A percentile compares a stretch with the other conserved stretches of the same genome.
phyloP scores from a whole-genome alignment of 2,329 filamentous ascomycete genomes.

The Aspergillus uvarum region DNA sequence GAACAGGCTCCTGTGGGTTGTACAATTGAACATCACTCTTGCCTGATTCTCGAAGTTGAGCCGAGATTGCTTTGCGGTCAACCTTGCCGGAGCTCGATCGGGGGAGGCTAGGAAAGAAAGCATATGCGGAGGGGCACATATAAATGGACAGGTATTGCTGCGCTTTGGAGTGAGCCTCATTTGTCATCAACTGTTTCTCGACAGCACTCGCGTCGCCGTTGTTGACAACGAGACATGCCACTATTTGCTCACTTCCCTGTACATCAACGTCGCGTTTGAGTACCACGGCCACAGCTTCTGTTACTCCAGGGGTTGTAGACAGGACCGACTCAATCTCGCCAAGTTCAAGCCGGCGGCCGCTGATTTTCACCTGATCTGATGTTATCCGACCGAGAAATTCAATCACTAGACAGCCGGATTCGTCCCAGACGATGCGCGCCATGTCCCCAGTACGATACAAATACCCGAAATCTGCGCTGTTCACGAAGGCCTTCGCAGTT shows the following conservation, averaged over 20 bases:
- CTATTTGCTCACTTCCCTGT: constrained; percentile 25
- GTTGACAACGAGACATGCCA: constrained; percentile 26
- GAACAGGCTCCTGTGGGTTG: not conserved
- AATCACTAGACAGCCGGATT: constrained; percentile 52
- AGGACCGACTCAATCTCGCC: constrained; percentile 65
- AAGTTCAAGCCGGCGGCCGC: constrained; percentile 78
- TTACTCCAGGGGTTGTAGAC: constrained; percentile 19
- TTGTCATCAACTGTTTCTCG: constrained; percentile 15
- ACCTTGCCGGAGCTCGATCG: constrained; percentile 29
- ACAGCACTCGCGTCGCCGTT: constrained; percentile 3
- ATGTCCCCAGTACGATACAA: constrained; percentile 39
- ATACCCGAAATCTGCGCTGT: constrained; percentile 47
- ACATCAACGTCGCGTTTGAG: constrained; percentile 17
- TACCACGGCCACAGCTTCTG: constrained; percentile 26
- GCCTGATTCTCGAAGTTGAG: constrained; percentile 10
- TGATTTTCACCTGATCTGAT: constrained; percentile 78
- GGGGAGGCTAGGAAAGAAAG: constrained; percentile 23
- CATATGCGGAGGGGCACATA: constrained; percentile 28
- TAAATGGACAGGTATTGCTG: constrained; percentile 21
- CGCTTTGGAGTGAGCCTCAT: constrained; percentile 15
- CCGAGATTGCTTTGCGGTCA: constrained; percentile 24
- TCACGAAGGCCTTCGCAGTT: constrained; percentile 28
- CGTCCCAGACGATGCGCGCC: constrained; percentile 62
- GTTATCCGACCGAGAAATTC: constrained; percentile 80
- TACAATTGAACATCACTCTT: constrained; percentile 5